Evolutionary conservation across 495 filamentous ascomycete genomes (phyloP).

Genomic region (Parachaetomium inaequale): DNA sequence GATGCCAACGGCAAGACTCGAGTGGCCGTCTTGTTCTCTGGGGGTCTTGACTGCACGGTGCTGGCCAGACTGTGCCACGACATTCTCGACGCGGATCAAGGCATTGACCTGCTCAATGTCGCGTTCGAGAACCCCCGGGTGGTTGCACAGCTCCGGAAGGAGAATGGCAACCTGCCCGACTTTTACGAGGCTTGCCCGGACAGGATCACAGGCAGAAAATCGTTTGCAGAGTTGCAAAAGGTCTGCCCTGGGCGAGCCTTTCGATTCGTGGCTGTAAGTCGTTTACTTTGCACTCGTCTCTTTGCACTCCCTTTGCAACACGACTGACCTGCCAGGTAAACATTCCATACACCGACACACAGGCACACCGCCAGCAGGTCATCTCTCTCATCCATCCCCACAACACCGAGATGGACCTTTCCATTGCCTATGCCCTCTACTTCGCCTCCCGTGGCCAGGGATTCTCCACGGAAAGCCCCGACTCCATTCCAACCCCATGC

Average conservation of each 20-base stretch:
- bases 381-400: conserved; percentile 82
- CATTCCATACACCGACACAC: conserved; percentile 72
- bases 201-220: conserved; percentile 75
- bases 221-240: conserved; percentile 65
- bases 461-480: conserved; percentile 21
- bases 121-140: conserved; percentile 92
- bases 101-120: conserved; percentile 89
- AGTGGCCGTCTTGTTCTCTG: conserved; percentile 86
- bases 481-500: conserved; percentile 42
- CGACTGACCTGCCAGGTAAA: conserved; percentile 57
- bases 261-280: conserved; percentile 66
- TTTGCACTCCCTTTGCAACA: neutral
- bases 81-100: conserved; percentile 60
- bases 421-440: conserved; percentile 89
- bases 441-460: conserved; percentile 85
- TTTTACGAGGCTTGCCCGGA: conserved; percentile 85
- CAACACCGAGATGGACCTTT: conserved; percentile 98
- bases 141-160: conserved; percentile 37
- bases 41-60: conserved; percentile 88
- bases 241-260: conserved; percentile 72
- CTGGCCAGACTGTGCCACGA: conserved; percentile 83
- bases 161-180: conserved; percentile 25
- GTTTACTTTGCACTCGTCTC: too few species aligned
- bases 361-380: conserved; percentile 64
- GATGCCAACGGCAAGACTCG: conserved; percentile 40